Evolutionary conservation across 495 filamentous ascomycete species (phyloP).

Genomic region (Talaromyces proteolyticus): DNA sequence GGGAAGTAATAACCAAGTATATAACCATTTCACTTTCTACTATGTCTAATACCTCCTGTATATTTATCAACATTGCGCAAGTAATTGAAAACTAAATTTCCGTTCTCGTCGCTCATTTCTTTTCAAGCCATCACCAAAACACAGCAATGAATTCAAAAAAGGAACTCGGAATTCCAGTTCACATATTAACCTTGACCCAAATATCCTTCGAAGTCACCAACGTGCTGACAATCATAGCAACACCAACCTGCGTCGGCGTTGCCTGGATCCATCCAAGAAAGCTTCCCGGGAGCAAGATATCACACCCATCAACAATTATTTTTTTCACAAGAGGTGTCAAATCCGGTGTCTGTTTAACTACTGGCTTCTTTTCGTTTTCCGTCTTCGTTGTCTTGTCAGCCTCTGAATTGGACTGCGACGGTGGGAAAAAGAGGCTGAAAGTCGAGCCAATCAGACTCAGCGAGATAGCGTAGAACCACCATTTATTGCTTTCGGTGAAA

Average conservation of each 20-base stretch:
- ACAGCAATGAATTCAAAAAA: no score
- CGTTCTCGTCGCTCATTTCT: no score
- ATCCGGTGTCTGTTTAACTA: neutral
- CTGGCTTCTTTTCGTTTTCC: slow-evolving; percentile 4
- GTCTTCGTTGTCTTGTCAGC: slow-evolving; percentile 6
- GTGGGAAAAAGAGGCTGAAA: slow-evolving; percentile 11
- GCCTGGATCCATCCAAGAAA: slow-evolving; percentile 50
- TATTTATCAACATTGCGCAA: no score
- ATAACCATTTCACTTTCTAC: no score
- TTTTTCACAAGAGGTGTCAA: slow-evolving; percentile 18
- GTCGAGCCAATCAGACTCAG: slow-evolving; percentile 23
- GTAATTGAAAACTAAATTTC: no score
- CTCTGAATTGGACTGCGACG: slow-evolving; percentile 2
- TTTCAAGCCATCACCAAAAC: no score
- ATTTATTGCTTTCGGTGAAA: slow-evolving; percentile 51
- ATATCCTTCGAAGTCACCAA: slow-evolving; percentile 49
- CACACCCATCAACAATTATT: slow-evolving; percentile 48
- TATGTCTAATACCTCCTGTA: no score
- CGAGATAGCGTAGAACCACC: slow-evolving; percentile 56
- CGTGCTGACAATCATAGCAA: slow-evolving; percentile 52
- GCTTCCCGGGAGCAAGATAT: slow-evolving; percentile 48
- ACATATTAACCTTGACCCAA: slow-evolving; percentile 32
- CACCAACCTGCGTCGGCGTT: slow-evolving; percentile 35
- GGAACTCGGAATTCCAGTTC: no score
- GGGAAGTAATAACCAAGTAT: slow-evolving; percentile 3